Percentiles rank a stretch among this genome's conserved stretches.
These are phyloP conservation scores for grape (Vitis vinifera) DNA, from an alignment of 164 flowering plant genomes.

Conservation along the genomic window DNA sequence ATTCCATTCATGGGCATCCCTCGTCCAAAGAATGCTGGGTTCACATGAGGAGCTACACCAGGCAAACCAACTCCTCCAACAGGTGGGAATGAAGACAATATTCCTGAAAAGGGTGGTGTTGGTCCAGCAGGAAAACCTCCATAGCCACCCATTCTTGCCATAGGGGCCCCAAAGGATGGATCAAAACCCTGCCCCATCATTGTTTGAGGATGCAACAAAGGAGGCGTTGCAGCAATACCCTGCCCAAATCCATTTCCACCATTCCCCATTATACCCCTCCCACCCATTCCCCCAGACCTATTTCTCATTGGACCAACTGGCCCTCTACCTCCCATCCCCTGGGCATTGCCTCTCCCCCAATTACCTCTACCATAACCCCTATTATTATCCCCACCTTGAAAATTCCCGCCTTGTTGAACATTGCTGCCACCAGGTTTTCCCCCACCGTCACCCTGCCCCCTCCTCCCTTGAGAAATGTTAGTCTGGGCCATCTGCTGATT, in stretches of 20 bases:
- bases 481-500: constrained; percentile 51
- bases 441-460: constrained; percentile 47
- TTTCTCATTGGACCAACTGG: constrained; percentile 65
- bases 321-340: constrained; percentile 68
- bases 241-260: constrained; percentile 73
- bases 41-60: constrained; percentile 88
- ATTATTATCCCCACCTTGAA: constrained; percentile 58
- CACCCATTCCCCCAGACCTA: constrained; percentile 67
- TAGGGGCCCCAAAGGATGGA: constrained; percentile 71
- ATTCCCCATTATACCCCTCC: constrained; percentile 68
- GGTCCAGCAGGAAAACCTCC: constrained; percentile 78
- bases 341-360: constrained; percentile 71
- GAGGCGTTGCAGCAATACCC: constrained; percentile 60
- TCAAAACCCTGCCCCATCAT: constrained; percentile 96
- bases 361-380: constrained; percentile 71
- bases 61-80: constrained; percentile 76
- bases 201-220: constrained; percentile 70
- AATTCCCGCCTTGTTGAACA: constrained; percentile 55
- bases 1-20: constrained; percentile 80
- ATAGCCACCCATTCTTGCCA: constrained; percentile 80
- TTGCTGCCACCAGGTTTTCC: constrained; percentile 42
- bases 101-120: constrained; percentile 65
- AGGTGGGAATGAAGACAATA: constrained; percentile 66
- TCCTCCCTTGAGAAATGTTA: constrained; percentile 32
- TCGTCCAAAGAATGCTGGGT: constrained; percentile 76